Percentiles rank a stretch among this genome's conserved stretches.
Conservation (phyloP, 2,329 filamentous ascomycete species). For the Cercospora berteroae region DNA sequence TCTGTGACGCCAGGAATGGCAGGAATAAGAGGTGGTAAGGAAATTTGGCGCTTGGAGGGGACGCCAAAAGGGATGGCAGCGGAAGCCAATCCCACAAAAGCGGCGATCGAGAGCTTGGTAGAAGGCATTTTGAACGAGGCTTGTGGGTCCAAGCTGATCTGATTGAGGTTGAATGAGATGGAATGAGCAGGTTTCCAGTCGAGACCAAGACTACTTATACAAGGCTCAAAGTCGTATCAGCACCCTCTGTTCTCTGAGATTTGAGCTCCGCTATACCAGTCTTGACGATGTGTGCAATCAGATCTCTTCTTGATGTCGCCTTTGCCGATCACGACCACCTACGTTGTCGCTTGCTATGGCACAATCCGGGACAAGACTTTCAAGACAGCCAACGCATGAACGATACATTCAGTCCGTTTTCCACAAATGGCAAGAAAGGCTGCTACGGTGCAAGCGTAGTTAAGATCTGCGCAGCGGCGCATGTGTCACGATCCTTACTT, state of each 20-base stretch:
- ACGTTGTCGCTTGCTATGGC: background rate
- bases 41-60: constrained; percentile 10
- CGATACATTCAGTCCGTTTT: background rate
- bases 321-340: background rate
- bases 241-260: background rate
- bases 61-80: constrained; percentile 9
- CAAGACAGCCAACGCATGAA: background rate
- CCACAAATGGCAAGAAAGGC: background rate
- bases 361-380: background rate
- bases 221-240: background rate
- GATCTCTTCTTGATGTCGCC: background rate
- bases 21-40: constrained; percentile 52
- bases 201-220: background rate
- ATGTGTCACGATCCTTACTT: background rate
- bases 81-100: constrained; percentile 8
- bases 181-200: background rate
- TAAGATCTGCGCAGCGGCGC: background rate
- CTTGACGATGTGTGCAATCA: background rate
- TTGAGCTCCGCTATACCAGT: background rate
- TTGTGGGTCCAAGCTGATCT: background rate
- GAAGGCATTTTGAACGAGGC: constrained; percentile 5
- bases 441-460: background rate
- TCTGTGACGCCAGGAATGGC: constrained; percentile 60
- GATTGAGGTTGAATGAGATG: background rate
- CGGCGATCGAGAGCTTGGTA: constrained; percentile 9